These are phyloP conservation scores for Eucalyptus cloeziana DNA, from an alignment of 345 rosid genomes.

Conservation along the genomic window DNA sequence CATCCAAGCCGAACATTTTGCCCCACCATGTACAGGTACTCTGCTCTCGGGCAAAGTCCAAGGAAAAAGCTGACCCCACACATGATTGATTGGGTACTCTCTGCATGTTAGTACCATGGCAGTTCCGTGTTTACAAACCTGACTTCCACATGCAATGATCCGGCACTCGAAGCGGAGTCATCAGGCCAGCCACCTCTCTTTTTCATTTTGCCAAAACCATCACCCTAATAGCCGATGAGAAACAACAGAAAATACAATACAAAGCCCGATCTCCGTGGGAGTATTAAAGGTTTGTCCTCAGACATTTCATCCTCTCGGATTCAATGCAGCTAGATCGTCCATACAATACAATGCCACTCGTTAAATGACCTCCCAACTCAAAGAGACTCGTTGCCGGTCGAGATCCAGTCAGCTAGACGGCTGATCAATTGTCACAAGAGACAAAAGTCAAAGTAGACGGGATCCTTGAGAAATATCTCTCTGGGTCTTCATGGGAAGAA, in stretches of 20 bases:
- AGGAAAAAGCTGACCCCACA: not conserved
- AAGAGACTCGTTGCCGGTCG: not conserved
- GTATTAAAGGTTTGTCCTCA: not conserved
- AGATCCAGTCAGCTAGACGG: not conserved
- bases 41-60: not conserved
- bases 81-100: not conserved
- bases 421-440: not conserved
- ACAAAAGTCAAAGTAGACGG: not conserved
- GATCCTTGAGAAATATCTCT: not conserved
- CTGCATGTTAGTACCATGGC: not conserved
- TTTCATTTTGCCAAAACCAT: not conserved
- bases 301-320: not conserved
- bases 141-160: not conserved
- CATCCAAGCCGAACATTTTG: not conserved
- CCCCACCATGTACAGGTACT: not conserved
- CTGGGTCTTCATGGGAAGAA: constrained; percentile 51
- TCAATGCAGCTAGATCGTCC: not conserved
- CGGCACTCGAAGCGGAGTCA: not conserved
- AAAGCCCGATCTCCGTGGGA: not conserved
- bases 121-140: not conserved
- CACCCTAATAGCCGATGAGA: not conserved
- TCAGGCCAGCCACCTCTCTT: not conserved
- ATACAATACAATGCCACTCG: not conserved
- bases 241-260: not conserved
- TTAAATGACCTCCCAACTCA: not conserved